Conservation (phyloP, 2,329 filamentous ascomycete species). For the Ceratocystis diversiconidia region DNA sequence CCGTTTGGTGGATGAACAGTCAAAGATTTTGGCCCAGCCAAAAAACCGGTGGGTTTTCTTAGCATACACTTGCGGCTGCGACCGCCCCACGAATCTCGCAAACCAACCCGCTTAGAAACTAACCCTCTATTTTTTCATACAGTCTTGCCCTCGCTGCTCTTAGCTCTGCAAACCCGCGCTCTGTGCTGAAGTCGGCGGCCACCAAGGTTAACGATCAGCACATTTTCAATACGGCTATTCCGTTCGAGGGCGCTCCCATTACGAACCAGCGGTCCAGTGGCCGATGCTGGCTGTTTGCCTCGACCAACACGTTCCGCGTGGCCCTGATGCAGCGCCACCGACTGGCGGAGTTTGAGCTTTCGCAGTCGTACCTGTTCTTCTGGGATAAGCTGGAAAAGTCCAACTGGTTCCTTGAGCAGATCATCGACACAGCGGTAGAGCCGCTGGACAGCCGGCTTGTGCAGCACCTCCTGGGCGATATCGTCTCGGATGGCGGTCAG, state of each 20-base stretch:
- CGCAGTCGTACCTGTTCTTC: constrained; percentile 77
- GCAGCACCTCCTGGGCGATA: constrained; percentile 50
- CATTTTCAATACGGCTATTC: constrained; percentile 70
- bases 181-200: constrained; percentile 50
- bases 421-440: constrained; percentile 58
- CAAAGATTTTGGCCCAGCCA: constrained; percentile 46
- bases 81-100: neutral
- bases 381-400: constrained; percentile 90
- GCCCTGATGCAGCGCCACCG: constrained; percentile 73
- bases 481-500: constrained; percentile 70
- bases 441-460: constrained; percentile 60
- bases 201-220: constrained; percentile 57
- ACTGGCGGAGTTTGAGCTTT: constrained; percentile 68
- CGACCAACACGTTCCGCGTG: constrained; percentile 84
- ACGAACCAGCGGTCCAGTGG: constrained; percentile 74
- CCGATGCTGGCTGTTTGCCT: constrained; percentile 82
- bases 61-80: neutral
- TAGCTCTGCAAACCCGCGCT: constrained; percentile 49
- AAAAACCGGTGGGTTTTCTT: constrained; percentile 41
- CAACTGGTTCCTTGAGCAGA: constrained; percentile 77
- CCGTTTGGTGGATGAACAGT: constrained; percentile 44
- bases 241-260: constrained; percentile 66
- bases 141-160: constrained; percentile 65
- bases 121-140: neutral
- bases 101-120: no score